Evolutionary conservation across 2,329 filamentous ascomycete species (phyloP).

Genomic region (Talaromyces piceae): DNA sequence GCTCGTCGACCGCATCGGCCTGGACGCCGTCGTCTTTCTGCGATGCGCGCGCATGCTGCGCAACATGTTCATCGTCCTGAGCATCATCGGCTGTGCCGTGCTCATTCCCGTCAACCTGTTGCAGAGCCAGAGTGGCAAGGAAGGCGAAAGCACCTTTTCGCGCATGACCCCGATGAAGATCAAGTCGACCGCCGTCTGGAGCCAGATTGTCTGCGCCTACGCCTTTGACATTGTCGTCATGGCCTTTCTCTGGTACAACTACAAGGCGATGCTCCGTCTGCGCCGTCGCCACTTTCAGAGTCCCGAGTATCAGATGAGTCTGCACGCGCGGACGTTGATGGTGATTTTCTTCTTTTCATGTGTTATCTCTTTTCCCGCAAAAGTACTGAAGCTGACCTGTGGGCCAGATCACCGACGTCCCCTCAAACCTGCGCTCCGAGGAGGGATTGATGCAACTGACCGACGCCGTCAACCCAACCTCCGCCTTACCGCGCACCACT

Average conservation of each 20-base stretch:
- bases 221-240: constrained; percentile 67
- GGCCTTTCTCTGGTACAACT: constrained; percentile 85
- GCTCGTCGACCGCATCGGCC: constrained; percentile 71
- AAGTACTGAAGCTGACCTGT: not conserved
- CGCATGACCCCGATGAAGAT: constrained; percentile 48
- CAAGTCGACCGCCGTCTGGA: constrained; percentile 46
- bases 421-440: constrained; percentile 66
- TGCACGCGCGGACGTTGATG: constrained; percentile 64
- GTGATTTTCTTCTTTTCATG: constrained; percentile 22
- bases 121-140: constrained; percentile 34
- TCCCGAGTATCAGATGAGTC: constrained; percentile 76
- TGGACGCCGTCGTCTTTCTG: constrained; percentile 88
- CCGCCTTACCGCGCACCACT: constrained; percentile 69
- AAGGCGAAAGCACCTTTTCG: constrained; percentile 25
- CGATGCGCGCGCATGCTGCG: constrained; percentile 85
- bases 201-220: constrained; percentile 52
- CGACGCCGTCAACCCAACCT: constrained; percentile 69
- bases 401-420: constrained; percentile 71
- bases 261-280: constrained; percentile 62
- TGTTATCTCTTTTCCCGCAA: not conserved
- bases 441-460: constrained; percentile 82
- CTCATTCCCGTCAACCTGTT: constrained; percentile 73
- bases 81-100: constrained; percentile 65
- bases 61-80: constrained; percentile 72
- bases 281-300: constrained; percentile 76